Conservation (phyloP, 2,329 filamentous ascomycete species). For the Trichocomaceae sp. region DNA sequence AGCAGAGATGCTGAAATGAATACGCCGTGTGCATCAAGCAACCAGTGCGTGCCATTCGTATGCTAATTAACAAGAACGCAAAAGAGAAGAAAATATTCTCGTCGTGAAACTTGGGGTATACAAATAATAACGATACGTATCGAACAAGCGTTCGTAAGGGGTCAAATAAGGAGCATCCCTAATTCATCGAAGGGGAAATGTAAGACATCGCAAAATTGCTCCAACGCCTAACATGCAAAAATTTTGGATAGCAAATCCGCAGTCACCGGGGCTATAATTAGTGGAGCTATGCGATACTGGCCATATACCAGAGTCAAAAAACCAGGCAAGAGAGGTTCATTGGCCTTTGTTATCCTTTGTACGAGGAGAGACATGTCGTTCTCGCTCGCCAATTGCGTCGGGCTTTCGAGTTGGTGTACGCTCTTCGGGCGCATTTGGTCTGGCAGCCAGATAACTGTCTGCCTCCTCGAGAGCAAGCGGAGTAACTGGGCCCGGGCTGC, state of each 20-base stretch:
- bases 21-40: background rate
- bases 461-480: conserved; percentile 38
- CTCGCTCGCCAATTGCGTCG: conserved; percentile 10
- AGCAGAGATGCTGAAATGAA: background rate
- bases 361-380: background rate
- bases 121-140: background rate
- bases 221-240: background rate
- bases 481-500: conserved; percentile 42
- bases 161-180: background rate
- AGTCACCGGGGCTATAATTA: background rate
- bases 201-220: background rate
- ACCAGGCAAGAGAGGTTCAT: conserved; percentile 1
- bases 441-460: conserved; percentile 36
- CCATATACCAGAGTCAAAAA: background rate
- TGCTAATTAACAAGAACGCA: background rate
- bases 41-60: conserved; percentile 3
- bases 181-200: background rate
- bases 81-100: background rate
- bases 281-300: background rate
- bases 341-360: conserved; percentile 12
- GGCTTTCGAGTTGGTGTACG: conserved; percentile 10
- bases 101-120: conserved; percentile 3
- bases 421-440: conserved; percentile 19
- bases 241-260: background rate
- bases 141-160: background rate